A percentile compares a stretch with the other conserved stretches of the same genome.
Conservation (phyloP, 345 rosid species). For the Murraya koenigii region DNA sequence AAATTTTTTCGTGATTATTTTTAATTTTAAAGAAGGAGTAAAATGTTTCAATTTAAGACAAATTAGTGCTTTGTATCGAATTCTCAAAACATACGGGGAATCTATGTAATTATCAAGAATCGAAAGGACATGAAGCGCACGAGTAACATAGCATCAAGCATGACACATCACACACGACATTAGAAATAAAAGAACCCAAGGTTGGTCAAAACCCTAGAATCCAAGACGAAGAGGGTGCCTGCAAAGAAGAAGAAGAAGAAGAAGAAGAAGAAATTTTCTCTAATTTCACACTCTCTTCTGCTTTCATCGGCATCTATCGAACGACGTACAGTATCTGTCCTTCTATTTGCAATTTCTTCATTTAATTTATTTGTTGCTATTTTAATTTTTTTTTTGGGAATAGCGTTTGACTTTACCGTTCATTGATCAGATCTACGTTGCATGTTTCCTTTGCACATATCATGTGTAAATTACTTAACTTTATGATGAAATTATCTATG, state of each 20-base stretch:
- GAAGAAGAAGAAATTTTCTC: not conserved
- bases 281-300: not conserved
- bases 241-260: not conserved
- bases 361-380: not conserved
- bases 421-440: conserved; percentile 1
- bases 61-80: not conserved
- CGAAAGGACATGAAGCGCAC: not conserved
- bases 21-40: too few species aligned
- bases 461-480: not conserved
- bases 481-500: not conserved
- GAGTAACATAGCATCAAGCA: not conserved
- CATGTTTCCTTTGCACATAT: not conserved
- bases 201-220: conserved; percentile 29
- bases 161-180: not conserved
- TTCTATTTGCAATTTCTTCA: not conserved
- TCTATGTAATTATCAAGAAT: not conserved
- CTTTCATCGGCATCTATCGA: not conserved
- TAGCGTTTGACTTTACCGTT: not conserved
- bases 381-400: not conserved
- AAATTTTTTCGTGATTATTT: too few species aligned
- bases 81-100: not conserved
- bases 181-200: not conserved
- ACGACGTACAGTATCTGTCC: not conserved
- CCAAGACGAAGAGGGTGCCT: not conserved
- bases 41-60: not conserved